Base-by-base conservation (phyloP, 140 eudicot species). In the Oenanthe javanica region DNA sequence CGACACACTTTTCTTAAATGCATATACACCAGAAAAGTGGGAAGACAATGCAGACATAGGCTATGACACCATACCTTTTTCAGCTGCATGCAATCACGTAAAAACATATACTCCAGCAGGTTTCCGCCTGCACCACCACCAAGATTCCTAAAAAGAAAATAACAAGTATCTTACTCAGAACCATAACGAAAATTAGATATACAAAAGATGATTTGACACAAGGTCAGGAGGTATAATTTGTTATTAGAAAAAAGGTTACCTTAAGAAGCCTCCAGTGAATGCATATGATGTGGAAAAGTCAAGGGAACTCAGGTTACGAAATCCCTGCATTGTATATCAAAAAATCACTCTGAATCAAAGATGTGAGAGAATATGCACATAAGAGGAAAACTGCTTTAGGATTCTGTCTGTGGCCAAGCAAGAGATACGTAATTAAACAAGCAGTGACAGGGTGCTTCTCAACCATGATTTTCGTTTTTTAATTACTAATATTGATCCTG, bases 11-110 rank as follows among this genome's bases (percentile, higher is more conserved):
- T 46, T 36, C 59, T 61, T 61, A 61, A 27, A 61, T 61, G 69
- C 36, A 21, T 61, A 61, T 8, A 61, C 69, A 61, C 36, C 36
- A 61, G 3, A 57, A 57, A n/a, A 12, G 69, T 8, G 69, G 36
- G 14, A 18, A 13, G 31, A 5, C 10, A 25, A 23, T 0, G n/a
- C 27, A 46, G 23, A 75, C 3, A 8, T 45, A 46, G 9, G 27
- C 14, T 43, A 31, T 9, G 40, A 66, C 6, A 4, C 18, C 45
- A 12, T 70, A 90, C 97, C 83, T 91, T 94, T 86, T 89, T 93
- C 55, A 93, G 86, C 84, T 91, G 97, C 91, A 91, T 86, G 76
- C 97, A 91, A 81, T 93, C 98, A 7, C 93, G 88, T 83, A 93
- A 87, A 59, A 91, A 82, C 87, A 93, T 80, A 82, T 85, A 89